Conservation (phyloP, 441 rosid genomes). For the Brassica balearica region DNA sequence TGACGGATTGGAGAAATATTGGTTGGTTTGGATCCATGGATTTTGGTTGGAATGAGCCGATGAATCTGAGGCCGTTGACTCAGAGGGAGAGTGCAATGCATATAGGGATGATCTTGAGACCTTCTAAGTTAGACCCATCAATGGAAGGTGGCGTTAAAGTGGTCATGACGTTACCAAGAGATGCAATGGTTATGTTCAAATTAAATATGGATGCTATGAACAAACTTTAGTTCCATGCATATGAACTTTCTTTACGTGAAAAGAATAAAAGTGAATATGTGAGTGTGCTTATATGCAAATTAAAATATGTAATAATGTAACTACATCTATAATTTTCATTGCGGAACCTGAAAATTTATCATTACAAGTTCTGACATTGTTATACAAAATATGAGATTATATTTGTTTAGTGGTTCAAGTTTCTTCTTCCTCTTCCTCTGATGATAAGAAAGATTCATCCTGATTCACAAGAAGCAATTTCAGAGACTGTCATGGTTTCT, state of each 20-base stretch:
- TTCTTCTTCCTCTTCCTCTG: conserved; percentile 29
- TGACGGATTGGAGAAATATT: conserved; percentile 56
- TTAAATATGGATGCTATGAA: conserved; percentile 41
- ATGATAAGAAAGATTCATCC: conserved; percentile 29
- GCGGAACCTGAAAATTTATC: conserved; percentile 4
- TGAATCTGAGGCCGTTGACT: conserved; percentile 46
- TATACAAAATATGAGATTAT: neutral
- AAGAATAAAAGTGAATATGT: conserved; percentile 5
- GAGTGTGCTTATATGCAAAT: neutral
- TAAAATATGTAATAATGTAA: neutral
- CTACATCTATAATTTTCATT: neutral
- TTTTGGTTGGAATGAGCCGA: conserved; percentile 53
- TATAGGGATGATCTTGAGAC: conserved; percentile 48
- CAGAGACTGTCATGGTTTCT: neutral
- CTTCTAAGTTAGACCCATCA: conserved; percentile 41
- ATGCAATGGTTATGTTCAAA: conserved; percentile 50
- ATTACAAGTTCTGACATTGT: conserved; percentile 4
- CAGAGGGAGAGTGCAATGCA: conserved; percentile 40
- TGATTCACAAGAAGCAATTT: conserved; percentile 25
- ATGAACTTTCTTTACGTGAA: neutral
- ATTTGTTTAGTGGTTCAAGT: conserved; percentile 21
- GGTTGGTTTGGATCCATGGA: conserved; percentile 43
- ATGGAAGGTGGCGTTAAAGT: conserved; percentile 56
- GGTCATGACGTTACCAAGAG: conserved; percentile 49
- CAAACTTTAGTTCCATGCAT: neutral